phyloP scores from a whole-genome alignment of 2,329 filamentous ascomycete species.

The Neopestalotiopsis sp. region DNA sequence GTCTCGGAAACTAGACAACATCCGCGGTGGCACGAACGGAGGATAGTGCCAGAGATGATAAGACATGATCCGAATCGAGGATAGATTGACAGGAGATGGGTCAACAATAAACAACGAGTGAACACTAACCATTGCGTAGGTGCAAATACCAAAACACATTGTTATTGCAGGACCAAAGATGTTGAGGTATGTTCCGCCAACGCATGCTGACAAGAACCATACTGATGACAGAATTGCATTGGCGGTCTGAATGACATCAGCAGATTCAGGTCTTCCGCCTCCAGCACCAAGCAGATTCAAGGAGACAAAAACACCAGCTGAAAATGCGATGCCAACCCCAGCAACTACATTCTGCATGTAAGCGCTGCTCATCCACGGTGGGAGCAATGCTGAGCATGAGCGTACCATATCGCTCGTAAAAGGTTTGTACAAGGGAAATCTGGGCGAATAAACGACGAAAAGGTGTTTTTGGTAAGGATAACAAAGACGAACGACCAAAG shows the following conservation, averaged over 20 bases:
- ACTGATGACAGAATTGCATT: slow-evolving; percentile 34
- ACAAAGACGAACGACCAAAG: neutral
- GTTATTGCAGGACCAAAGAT: slow-evolving; percentile 31
- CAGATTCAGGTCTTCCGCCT: slow-evolving; percentile 32
- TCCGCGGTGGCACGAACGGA: neutral
- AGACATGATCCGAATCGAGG: neutral
- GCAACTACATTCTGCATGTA: slow-evolving; percentile 5
- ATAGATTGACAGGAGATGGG: neutral
- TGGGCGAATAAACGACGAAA: neutral
- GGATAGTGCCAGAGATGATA: no score
- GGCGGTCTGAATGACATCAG: slow-evolving; percentile 31
- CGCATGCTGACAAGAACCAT: slow-evolving; percentile 34
- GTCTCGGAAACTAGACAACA: neutral
- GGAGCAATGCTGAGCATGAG: neutral
- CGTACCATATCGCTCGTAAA: neutral
- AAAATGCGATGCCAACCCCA: slow-evolving; percentile 12
- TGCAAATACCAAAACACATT: slow-evolving; percentile 27
- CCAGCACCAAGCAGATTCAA: slow-evolving; percentile 31
- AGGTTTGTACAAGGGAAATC: neutral
- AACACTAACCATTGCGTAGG: slow-evolving; percentile 25
- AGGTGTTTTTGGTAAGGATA: neutral
- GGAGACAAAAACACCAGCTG: slow-evolving; percentile 16
- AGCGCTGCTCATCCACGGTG: neutral
- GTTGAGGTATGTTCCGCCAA: slow-evolving; percentile 35
- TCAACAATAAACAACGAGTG: slow-evolving; percentile 15